These are phyloP conservation scores for Furcasterigmium sp. DNA, from an alignment of 2,329 filamentous ascomycete genomes.

Conservation along the genomic window DNA sequence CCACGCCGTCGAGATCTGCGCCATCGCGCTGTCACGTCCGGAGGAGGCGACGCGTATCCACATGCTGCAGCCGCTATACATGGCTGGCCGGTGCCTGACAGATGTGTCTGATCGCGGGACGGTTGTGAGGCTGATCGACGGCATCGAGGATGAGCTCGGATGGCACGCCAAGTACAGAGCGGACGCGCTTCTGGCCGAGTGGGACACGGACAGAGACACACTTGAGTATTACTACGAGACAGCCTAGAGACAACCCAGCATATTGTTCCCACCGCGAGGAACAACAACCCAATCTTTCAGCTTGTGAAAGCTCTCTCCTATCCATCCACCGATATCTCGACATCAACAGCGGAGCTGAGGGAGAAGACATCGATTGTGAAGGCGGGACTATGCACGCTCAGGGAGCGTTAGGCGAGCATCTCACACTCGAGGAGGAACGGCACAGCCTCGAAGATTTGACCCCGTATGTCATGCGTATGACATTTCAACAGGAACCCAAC, in stretches of 20 bases:
- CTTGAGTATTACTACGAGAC: neutral
- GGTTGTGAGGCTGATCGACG: neutral
- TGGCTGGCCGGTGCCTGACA: neutral
- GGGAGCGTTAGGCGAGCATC: too few species aligned
- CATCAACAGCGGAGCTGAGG: too few species aligned
- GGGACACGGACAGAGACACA: neutral
- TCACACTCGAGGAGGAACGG: too few species aligned
- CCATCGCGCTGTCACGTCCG: neutral
- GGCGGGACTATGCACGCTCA: too few species aligned
- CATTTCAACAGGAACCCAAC: too few species aligned
- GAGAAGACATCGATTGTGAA: too few species aligned
- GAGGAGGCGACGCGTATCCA: neutral
- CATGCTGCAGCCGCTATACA: neutral
- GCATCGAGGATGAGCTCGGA: neutral
- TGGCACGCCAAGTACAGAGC: neutral
- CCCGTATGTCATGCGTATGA: too few species aligned
- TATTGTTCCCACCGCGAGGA: neutral
- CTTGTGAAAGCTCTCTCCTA: neutral
- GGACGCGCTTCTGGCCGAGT: neutral
- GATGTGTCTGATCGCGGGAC: neutral
- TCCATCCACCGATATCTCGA: neutral
- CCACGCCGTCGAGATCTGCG: neutral
- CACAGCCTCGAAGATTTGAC: too few species aligned
- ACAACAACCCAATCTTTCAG: neutral
- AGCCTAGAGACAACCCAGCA: neutral